Base-by-base conservation (phyloP, 1,284 basidiomycete genomes). In the Ustilago curta region DNA sequence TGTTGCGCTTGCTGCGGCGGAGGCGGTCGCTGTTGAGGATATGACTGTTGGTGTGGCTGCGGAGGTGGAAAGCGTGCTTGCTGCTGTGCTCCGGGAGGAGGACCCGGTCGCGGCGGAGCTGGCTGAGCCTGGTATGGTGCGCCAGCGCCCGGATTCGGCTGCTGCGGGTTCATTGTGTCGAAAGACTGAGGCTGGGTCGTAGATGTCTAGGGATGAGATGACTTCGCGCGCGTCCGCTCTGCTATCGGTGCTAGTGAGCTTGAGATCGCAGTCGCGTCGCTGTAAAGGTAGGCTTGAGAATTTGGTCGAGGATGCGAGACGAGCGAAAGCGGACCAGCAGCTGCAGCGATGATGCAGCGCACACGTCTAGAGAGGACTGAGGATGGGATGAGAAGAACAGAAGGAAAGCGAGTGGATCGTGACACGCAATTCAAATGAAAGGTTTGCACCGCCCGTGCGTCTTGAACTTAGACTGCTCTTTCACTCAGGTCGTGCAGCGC, bases 31-130 rank as follows among this genome's bases (percentile, higher is more conserved):
- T 70, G 67, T 32, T 63, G 55, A 4, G 44, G 44, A 40, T 47
- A 68, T 32, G 44, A 57, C 29, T 51, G 69, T 31, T 67, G 70
- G 51, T 71, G 74, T 43, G 63, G 61, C 16, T 16, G 43, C 25
- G 47, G 54, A 27, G 53, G 68, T 27, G 68, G 65, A 9, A 67
- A 49, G 16, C 44, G 31, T 16, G 50, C 43, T 18, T 58, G 61
- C 16, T 61, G 64, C 25, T 53, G 67, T 1, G 48, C 63, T 7
- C 48, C 59, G 6, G 44, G 49, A 43, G 59, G 65, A 9, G 44
- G 16, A 9, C 57, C 68, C 12, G 61, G 68, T 16, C 68, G 57
- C 39, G 61, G 58, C 47, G 68, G 61, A 45, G 54, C 57, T 16
- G 61, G 53, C 29, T 64, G 68, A 21, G 49, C 68, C 23, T 60